Base-by-base conservation (phyloP, 2,329 filamentous ascomycete species). In the Colletotrichum noveboracense region DNA sequence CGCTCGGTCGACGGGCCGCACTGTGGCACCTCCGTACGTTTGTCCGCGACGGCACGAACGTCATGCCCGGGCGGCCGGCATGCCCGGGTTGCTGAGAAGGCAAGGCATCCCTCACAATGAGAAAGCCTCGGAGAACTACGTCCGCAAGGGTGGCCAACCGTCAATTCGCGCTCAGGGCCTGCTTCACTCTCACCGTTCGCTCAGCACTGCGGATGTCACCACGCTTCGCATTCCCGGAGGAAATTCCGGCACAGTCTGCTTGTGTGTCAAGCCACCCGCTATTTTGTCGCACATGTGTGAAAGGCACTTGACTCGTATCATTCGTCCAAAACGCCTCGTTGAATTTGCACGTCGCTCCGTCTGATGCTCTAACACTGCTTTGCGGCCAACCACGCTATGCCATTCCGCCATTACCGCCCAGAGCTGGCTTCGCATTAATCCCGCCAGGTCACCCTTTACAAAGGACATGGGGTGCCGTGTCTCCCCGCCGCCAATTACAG, bases 61-160 rank as follows among this genome's bases (percentile, higher is more conserved):
- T 75, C 26, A 67, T 66, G 69, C 30, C 69, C 32, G 62, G 62
- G 43, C 62, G 69, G 26, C 62, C 73, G 73, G 73, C 69, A 43
- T 75, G 55, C 38, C 62, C 69, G 73, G 58, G 73, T 32, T 61
- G 28, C 10, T n/a, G 7, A 16, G 10, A 8, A 16, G 13, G 56
- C 30, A 66, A 70, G 73, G 66, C 67, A 34, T 34, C 34, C 73
- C 73, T 28, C 62, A 69, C 13, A 26, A 21, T 16, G 4, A n/a
- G 3, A 32, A 16, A 48, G 32, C 8, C n/a, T 65, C 21, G 26
- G 48, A 61, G 60, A 66, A 34, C 68, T 26, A 32, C 36, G 26
- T 34, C 52, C 28, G 52, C 66, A 56, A 26, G 6, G 65, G 26
- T 26, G 24, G 30, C 56, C 66, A 74, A 74, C 36, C 8, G 36